phyloP scores from a whole-genome alignment of 2,329 filamentous ascomycete species.

The Aureobasidium sp. region DNA sequence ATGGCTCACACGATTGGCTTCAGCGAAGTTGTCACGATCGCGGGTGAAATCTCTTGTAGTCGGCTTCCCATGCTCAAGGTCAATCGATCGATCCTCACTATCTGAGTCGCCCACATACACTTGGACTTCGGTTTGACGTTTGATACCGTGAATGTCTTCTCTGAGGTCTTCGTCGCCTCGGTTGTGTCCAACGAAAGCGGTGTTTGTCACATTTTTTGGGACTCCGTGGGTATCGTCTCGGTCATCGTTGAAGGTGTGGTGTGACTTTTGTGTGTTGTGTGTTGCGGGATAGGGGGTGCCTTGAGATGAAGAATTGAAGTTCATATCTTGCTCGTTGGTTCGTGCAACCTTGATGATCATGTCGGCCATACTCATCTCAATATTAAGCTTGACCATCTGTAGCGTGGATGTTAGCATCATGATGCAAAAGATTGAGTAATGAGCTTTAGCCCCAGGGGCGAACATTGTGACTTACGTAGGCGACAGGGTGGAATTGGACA shows the following conservation, averaged over 20 bases:
- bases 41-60: neutral
- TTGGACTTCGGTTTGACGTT: conserved; percentile 1
- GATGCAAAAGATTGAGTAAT: neutral
- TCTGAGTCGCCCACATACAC: conserved; percentile 7
- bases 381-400: conserved; percentile 40
- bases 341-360: conserved; percentile 36
- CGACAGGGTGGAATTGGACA: conserved; percentile 39
- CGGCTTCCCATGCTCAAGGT: neutral
- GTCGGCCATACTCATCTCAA: conserved; percentile 39
- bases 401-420: neutral
- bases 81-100: neutral
- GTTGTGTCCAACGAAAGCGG: neutral
- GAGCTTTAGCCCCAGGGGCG: neutral
- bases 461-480: conserved; percentile 17
- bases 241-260: neutral
- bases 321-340: neutral
- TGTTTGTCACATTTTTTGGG: neutral
- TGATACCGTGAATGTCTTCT: conserved; percentile 5
- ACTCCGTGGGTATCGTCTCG: neutral
- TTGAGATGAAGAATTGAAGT: neutral
- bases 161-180: neutral
- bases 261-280: neutral
- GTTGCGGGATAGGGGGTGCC: neutral
- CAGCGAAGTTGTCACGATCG: neutral
- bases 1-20: neutral